Base-by-base conservation (phyloP, 2,329 filamentous ascomycete genomes). In the Xylaria sp. region DNA sequence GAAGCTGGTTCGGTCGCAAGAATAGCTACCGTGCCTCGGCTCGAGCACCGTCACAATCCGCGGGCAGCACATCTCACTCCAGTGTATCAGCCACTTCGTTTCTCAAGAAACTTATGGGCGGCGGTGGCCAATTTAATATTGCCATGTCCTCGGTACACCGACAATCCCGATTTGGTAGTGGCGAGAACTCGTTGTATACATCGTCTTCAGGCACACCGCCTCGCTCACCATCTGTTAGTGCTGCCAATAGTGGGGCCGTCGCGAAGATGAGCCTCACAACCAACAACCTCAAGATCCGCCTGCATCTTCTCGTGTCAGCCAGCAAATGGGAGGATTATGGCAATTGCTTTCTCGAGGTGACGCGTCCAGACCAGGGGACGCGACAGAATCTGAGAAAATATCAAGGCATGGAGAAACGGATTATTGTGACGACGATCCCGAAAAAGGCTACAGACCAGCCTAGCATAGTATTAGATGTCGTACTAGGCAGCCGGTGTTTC, bases 281-380 rank as follows among this genome's bases (percentile, higher is more conserved):
- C 66, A 91, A 91, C 64, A 94, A 96, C 76, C 89, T 95, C 61
- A 94, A 94, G 74, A 93, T 98, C 74, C 88, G 94, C 44, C 87
- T 98, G 13, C 97, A 98, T 79, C 85, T 93, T 58, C 90, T 95
- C 59, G 91, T 94, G 69, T 85, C 88, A 1, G 85, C 89, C 13
- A 89, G 89, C 59, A 95, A 95, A 78, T 99, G 96, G 96, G 90
- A 94, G 70, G 94, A 98, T 78, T 90, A 94, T 83, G 95, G 96
- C 72, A 90, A 93, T 74, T 97, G 94, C 69, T 86, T 90, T 46
- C 83, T 99, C 69, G 93, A 92, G 18, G 94, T 99, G 76, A 90
- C 94, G 78, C 88, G 90, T 20, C 92, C 93, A n/a, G 91, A 85
- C 61, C 87, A 82, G 44, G 88, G 88, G 7, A 87, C 86, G 79